Evolutionary conservation across 805 yeast species (phyloP), one percentile per base, ranked within the genome.

Genomic region (Starmerella ratchasimensis): DNA sequence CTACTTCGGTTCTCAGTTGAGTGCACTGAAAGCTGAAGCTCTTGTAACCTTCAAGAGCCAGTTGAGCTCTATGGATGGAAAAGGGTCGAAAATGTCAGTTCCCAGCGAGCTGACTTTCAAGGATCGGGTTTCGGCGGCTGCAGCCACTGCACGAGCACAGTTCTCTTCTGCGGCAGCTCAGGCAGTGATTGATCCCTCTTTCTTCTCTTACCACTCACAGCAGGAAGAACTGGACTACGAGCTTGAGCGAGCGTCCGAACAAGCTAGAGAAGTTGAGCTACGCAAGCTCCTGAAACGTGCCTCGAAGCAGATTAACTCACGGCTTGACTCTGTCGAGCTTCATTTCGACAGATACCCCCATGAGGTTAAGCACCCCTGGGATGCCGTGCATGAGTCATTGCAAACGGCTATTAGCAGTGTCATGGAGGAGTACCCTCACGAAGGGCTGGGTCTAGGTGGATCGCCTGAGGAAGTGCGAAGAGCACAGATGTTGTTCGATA

Each of bases 311-410:
- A 22, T 50, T 5, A 43, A 39, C 24, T 23, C 36, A 7, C 37
- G 45, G 9, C 50, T 59, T 16, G 44, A 45, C 23, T 76, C 74
- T 34, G 35, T 46, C 8, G 40, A 35, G 13, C 34, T 38, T 15
- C 49, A 45, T 30, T 45, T 45, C 27, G 28, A 23, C 26, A 58
- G 61, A n/a, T 56, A 75, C 3, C 55, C 66, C 16, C 65, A 64
- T 20, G 58, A 65, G 25, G 59, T 80, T 20, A 55, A 63, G 6
- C 56, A 64, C 30, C 80, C 86, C 3, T 82, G 90, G 94, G 82
- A 76, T 50, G 58, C 56, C 2, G 63, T 77, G 4, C 48, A 70
- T 34, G 53, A 44, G 1, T 59, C 56, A 14, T 76, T 80, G 51
- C 55, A 64, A 10, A 32, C 42, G 1, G 56, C 63, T 0, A 46